Base-by-base conservation (phyloP, 2,329 filamentous ascomycete species). In the Plectosphaerella cucumerina region DNA sequence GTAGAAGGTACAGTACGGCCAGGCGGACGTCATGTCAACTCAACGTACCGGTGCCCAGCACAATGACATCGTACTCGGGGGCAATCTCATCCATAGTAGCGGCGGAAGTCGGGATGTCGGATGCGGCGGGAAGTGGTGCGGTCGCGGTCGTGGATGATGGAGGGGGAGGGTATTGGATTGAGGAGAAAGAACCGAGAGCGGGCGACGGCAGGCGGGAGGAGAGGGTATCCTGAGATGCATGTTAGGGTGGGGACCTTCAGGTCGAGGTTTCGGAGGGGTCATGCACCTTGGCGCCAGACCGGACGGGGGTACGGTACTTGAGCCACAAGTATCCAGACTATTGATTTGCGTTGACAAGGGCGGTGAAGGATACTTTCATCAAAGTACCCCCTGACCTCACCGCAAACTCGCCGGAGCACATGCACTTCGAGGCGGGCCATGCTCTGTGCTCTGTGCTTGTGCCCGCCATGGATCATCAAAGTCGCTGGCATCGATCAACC, bases 31-130 rank as follows among this genome's bases (percentile, higher is more conserved):
- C n/a, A 15, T 22, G 6, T 17, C 26, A n/a, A n/a, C n/a, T n/a
- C 14, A 18, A 74, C 83, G 68, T 80, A 96, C 91, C 92, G 71
- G 94, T 99, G 81, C 94, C 94, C 70, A 99, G 85, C 70, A 99
- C 94, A 70, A 99, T 85, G 73, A 97, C 90, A 82, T 99, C 94
- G 82, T 99, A 99, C 75, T 97, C 92, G 69, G 90, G 89, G 62
- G 92, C 90, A 69, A 99, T 96, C 75, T 97, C 94, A 70, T 97
- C 94, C 94, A 97, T 97, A 75, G 57, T 81, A 65, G 56, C 54
- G 53, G 55, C 50, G 49, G 73, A 49, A 41, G 44, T 39, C 17
- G 39, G 26, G 53, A 21, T 44, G 14, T 44, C 23, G 23, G 21
- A 44, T 37, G 35, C 39, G 39, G 39, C 39, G 39, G 39, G 6